Evolutionary conservation across 2,329 filamentous ascomycete genomes (phyloP).

Genomic region (Aspergillus aculeatinus): DNA sequence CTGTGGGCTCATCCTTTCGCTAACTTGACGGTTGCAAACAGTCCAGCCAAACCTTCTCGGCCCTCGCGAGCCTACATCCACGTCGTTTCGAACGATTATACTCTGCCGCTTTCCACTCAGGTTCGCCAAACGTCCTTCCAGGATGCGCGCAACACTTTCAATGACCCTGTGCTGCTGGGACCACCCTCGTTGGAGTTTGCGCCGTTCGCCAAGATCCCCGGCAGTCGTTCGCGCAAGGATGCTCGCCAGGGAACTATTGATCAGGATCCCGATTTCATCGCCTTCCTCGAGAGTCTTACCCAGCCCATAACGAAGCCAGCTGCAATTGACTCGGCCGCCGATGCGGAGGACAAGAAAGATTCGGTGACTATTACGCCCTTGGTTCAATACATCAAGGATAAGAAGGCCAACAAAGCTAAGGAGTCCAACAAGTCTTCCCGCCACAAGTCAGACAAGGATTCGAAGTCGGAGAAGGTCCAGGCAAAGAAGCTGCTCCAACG

Average conservation of each 20-base stretch:
- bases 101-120: conserved; percentile 66
- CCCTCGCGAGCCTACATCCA: conserved; percentile 82
- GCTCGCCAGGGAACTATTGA: conserved; percentile 91
- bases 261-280: conserved; percentile 92
- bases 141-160: conserved; percentile 76
- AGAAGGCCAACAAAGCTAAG: conserved; percentile 77
- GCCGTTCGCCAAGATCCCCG: conserved; percentile 78
- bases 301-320: conserved; percentile 63
- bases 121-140: conserved; percentile 71
- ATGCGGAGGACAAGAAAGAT: conserved; percentile 53
- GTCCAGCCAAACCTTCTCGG: conserved; percentile 78
- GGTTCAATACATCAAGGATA: conserved; percentile 86
- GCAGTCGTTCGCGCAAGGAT: conserved; percentile 72
- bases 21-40: conserved; percentile 34
- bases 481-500: conserved; percentile 45
- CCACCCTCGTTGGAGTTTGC: conserved; percentile 80
- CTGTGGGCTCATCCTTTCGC: background rate
- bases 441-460: conserved; percentile 43
- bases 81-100: conserved; percentile 68
- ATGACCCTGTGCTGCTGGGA: conserved; percentile 70
- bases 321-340: conserved; percentile 50
- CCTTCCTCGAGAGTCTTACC: conserved; percentile 83
- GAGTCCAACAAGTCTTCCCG: conserved; percentile 47
- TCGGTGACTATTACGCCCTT: conserved; percentile 81
- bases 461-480: conserved; percentile 42